Evolutionary conservation across 2,329 filamentous ascomycete genomes (phyloP).

Genomic region (Rhexocercosporidium sp.): DNA sequence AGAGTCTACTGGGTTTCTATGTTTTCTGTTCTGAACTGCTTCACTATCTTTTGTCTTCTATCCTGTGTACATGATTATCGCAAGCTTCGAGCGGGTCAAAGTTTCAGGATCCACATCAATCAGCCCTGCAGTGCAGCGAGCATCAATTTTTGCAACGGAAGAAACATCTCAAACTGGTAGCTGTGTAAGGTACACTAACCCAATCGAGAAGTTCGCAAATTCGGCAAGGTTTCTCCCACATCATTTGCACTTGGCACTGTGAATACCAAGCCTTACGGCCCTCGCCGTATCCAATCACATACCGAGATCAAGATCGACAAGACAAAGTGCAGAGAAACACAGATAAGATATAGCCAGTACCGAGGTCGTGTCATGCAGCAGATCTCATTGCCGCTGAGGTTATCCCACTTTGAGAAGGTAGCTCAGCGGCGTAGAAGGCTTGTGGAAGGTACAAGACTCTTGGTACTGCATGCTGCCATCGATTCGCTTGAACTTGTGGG

Average conservation of each 20-base stretch:
- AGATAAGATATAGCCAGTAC: slow-evolving; percentile 10
- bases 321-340: slow-evolving; percentile 1
- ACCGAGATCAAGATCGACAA: not conserved
- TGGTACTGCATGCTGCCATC: not conserved
- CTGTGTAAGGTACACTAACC: not conserved
- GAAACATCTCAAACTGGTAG: not conserved
- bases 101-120: too few species aligned
- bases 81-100: not conserved
- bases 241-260: not conserved
- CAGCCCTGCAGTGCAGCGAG: not conserved
- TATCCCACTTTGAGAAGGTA: slow-evolving; percentile 9
- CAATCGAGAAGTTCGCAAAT: slow-evolving; percentile 1
- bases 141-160: not conserved
- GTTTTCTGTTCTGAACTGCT: not conserved
- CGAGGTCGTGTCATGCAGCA: not conserved
- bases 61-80: not conserved
- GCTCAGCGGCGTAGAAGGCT: not conserved
- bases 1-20: too few species aligned
- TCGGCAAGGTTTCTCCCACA: not conserved
- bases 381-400: slow-evolving; percentile 10
- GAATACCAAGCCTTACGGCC: slow-evolving; percentile 5
- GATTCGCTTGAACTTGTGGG: not conserved
- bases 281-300: not conserved
- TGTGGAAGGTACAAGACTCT: slow-evolving; percentile 13
- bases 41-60: not conserved